These are phyloP conservation scores for Fusarium buxicola DNA, from an alignment of 2,329 filamentous ascomycete species.

Conservation along the genomic window DNA sequence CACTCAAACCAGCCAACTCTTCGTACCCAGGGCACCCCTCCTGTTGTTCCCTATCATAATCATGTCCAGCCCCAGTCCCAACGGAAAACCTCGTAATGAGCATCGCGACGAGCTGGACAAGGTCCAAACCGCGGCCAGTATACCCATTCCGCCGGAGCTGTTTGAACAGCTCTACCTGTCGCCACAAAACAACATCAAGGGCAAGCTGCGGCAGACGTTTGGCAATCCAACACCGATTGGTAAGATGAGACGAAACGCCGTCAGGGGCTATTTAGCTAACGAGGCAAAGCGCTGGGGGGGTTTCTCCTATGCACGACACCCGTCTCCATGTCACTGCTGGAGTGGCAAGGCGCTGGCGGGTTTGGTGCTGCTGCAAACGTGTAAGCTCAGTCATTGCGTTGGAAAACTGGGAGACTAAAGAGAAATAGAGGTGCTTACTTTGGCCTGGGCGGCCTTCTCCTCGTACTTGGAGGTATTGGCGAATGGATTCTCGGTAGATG, in stretches of 20 bases:
- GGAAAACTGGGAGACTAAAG: background rate
- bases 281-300: conserved; percentile 42
- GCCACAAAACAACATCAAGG: conserved; percentile 58
- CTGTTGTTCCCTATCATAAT: background rate
- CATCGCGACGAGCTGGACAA: conserved; percentile 38
- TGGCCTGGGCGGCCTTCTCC: conserved; percentile 59
- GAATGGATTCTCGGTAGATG: conserved; percentile 60
- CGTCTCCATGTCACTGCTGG: conserved; percentile 46
- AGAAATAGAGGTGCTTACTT: conserved; percentile 51
- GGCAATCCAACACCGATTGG: conserved; percentile 64
- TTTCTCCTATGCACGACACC: conserved; percentile 49
- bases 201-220: conserved; percentile 61
- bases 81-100: conserved; percentile 24
- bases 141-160: conserved; percentile 61
- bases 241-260: background rate
- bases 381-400: conserved; percentile 10
- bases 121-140: conserved; percentile 53
- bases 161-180: conserved; percentile 66
- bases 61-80: conserved; percentile 27
- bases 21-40: background rate
- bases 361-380: conserved; percentile 48
- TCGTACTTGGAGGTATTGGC: conserved; percentile 59
- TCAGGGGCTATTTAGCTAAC: accelerated
- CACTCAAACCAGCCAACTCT: background rate
- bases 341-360: conserved; percentile 48